Percentiles rank a stretch among this genome's conserved stretches.
These are phyloP conservation scores for Plenodomus biglobosus DNA, from an alignment of 2,329 filamentous ascomycete species.

Conservation along the genomic window DNA sequence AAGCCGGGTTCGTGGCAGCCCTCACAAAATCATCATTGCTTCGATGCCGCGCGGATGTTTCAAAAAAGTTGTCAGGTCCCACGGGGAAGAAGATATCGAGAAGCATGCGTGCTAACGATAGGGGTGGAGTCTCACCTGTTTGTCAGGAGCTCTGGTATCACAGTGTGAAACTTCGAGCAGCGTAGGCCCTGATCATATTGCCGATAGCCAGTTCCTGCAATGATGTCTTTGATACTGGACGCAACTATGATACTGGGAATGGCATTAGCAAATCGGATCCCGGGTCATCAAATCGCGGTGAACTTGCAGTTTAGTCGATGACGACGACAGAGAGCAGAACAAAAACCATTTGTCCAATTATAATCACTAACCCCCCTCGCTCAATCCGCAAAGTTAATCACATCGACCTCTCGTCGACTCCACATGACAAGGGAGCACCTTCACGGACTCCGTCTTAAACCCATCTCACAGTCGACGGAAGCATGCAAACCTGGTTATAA, in stretches of 20 bases:
- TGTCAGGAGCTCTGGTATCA: slow-evolving; percentile 18
- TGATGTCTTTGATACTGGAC: slow-evolving; percentile 25
- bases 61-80: slow-evolving; percentile 28
- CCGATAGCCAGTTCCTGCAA: slow-evolving; percentile 23
- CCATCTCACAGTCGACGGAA: too few species aligned
- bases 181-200: slow-evolving; percentile 29
- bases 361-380: too few species aligned
- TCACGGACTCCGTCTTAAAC: too few species aligned
- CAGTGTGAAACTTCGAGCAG: slow-evolving; percentile 25
- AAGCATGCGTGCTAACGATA: slow-evolving; percentile 29
- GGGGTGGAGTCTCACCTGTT: slow-evolving; percentile 30
- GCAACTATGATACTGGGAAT: slow-evolving; percentile 28
- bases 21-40: slow-evolving; percentile 26
- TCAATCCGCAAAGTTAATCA: too few species aligned
- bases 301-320: slow-evolving; percentile 8
- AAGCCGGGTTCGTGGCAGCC: slow-evolving; percentile 16
- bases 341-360: too few species aligned
- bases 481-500: too few species aligned
- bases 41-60: slow-evolving; percentile 35
- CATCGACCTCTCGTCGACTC: too few species aligned
- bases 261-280: slow-evolving; percentile 24
- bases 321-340: too few species aligned
- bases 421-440: too few species aligned
- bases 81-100: slow-evolving; percentile 34
- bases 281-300: slow-evolving; percentile 4